Conservation (phyloP, 2,329 filamentous ascomycete species). For the Pyricularia grisea region DNA sequence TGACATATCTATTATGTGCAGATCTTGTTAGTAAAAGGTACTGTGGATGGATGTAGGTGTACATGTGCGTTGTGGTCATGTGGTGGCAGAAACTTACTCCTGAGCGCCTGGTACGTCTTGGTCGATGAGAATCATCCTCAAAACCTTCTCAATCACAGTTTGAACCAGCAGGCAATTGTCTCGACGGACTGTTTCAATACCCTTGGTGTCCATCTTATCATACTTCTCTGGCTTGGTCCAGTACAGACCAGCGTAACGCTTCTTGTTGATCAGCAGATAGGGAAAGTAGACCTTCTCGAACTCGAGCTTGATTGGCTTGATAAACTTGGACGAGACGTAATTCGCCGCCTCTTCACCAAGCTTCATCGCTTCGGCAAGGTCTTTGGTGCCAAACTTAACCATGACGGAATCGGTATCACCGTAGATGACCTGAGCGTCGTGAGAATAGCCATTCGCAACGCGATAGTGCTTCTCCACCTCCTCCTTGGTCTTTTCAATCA, state of each 20-base stretch:
- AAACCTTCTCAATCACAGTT: constrained; percentile 92
- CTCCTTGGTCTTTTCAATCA: constrained; percentile 98
- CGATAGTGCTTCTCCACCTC: constrained; percentile 87
- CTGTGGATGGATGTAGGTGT: not conserved
- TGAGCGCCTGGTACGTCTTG: constrained; percentile 83
- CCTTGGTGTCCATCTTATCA: constrained; percentile 99
- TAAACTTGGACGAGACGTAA: constrained; percentile 83
- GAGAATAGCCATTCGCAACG: constrained; percentile 86
- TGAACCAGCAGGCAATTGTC: constrained; percentile 95
- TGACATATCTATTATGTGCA: constrained; percentile 64
- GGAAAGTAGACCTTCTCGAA: constrained; percentile 99
- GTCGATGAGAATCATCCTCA: constrained; percentile 93
- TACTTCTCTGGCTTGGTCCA: constrained; percentile 93
- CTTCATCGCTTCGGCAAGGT: constrained; percentile 84
- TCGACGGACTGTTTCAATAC: constrained; percentile 94
- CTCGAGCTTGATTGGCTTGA: constrained; percentile 96
- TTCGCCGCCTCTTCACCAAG: constrained; percentile 87
- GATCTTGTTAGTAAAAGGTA: constrained; percentile 23
- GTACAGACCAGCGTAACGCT: constrained; percentile 94
- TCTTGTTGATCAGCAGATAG: constrained; percentile 98
- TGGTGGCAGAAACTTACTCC: constrained; percentile 55
- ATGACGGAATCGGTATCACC: constrained; percentile 99
- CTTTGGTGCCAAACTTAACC: constrained; percentile 93
- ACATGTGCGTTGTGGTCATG: not conserved
- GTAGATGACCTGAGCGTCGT: constrained; percentile 95